These are phyloP conservation scores for Podaxis pistillaris DNA, from an alignment of 768 basidiomycete species.

Conservation along the genomic window DNA sequence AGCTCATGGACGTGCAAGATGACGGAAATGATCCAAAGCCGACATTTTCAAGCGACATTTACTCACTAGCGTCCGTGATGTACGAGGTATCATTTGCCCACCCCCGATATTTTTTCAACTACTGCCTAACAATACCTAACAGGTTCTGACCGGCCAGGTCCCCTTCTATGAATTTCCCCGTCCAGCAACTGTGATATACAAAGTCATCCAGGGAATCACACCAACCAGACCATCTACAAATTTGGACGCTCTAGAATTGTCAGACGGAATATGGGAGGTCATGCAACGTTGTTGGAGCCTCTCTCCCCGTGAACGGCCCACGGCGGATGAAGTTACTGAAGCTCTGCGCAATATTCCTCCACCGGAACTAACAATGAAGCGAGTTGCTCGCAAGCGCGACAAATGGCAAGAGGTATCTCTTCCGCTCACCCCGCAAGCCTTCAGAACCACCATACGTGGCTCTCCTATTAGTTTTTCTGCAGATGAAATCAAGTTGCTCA, in stretches of 20 bases:
- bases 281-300: constrained; percentile 25
- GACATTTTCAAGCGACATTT: constrained; percentile 20
- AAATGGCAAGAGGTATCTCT: background rate
- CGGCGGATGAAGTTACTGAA: background rate
- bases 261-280: constrained; percentile 19
- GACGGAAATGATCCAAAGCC: background rate
- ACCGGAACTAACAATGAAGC: background rate
- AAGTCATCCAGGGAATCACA: constrained; percentile 17
- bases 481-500: background rate
- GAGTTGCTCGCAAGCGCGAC: background rate
- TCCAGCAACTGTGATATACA: constrained; percentile 21
- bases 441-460: background rate
- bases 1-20: constrained; percentile 18
- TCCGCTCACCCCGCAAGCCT: background rate
- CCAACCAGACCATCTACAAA: constrained; percentile 20
- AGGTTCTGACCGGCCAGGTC: constrained; percentile 25
- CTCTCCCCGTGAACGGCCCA: constrained; percentile 20
- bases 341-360: background rate
- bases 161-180: constrained; percentile 24
- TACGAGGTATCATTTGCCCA: constrained; percentile 19
- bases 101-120: no score
- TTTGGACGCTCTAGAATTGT: constrained; percentile 16
- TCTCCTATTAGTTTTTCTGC: background rate
- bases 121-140: background rate
- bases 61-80: constrained; percentile 19